These are phyloP conservation scores for Vitis hybrid DNA, from an alignment of 177 flowering plant genomes.

Conservation along the genomic window DNA sequence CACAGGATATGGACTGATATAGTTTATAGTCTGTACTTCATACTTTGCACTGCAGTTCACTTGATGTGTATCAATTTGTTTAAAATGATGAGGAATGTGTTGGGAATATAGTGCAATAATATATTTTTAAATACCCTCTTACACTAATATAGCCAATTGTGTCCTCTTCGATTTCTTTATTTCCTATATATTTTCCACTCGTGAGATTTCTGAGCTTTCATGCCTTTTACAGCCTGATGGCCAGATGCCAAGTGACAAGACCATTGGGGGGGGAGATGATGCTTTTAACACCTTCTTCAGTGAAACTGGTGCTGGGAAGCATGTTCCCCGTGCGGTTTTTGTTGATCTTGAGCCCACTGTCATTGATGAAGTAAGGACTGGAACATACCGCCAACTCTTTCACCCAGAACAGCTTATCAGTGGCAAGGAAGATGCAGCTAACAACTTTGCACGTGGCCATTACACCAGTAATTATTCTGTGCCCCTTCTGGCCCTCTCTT, in stretches of 20 bases:
- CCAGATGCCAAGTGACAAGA: constrained; percentile 72
- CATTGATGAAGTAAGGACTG: constrained; percentile 74
- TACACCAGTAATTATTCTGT: constrained; percentile 46
- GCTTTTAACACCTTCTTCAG: constrained; percentile 74
- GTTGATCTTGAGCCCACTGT: constrained; percentile 77
- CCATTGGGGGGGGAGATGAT: constrained; percentile 72
- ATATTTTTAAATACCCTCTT: no score
- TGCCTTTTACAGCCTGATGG: constrained; percentile 61
- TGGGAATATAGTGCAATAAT: no score
- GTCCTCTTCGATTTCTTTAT: not conserved
- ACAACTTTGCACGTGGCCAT: constrained; percentile 76
- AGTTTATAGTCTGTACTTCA: no score
- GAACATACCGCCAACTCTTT: constrained; percentile 67
- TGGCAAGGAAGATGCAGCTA: constrained; percentile 78
- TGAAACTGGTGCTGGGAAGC: constrained; percentile 74
- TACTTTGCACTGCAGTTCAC: no score
- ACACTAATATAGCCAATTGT: no score
- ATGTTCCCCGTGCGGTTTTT: constrained; percentile 69
- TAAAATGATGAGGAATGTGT: no score
- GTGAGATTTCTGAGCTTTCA: not conserved
- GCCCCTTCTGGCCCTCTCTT: not conserved
- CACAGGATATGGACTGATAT: no score
- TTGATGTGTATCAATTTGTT: no score
- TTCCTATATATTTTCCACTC: not conserved
- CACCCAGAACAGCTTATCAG: constrained; percentile 75